Evolutionary conservation across 2,329 filamentous ascomycete genomes (phyloP).

Genomic region (Lachnellula willkommii): DNA sequence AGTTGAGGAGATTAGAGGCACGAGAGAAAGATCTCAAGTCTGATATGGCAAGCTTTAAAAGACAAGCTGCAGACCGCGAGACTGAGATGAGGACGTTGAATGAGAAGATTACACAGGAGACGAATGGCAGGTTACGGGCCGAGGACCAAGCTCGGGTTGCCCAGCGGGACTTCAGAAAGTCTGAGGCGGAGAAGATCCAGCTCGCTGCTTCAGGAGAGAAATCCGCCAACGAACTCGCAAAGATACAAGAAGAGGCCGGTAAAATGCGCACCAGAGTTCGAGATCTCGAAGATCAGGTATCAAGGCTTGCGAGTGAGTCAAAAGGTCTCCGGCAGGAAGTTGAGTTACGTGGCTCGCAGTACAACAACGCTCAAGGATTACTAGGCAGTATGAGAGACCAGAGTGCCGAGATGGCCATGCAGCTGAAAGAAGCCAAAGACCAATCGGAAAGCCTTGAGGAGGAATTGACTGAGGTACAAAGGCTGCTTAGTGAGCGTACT

Average conservation of each 20-base stretch:
- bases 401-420: conserved; percentile 77
- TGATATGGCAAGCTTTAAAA: conserved; percentile 66
- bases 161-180: conserved; percentile 70
- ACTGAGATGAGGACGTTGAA: conserved; percentile 71
- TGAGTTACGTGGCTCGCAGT: conserved; percentile 78
- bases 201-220: conserved; percentile 69
- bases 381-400: conserved; percentile 93
- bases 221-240: conserved; percentile 61
- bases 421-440: conserved; percentile 82
- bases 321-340: conserved; percentile 69
- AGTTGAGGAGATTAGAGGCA: conserved; percentile 72
- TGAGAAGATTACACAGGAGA: conserved; percentile 73
- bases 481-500: conserved; percentile 78
- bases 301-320: conserved; percentile 63
- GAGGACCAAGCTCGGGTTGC: conserved; percentile 74
- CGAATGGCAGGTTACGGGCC: conserved; percentile 61
- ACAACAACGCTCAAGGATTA: conserved; percentile 76
- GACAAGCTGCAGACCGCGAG: conserved; percentile 68
- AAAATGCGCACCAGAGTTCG: conserved; percentile 56
- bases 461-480: conserved; percentile 82
- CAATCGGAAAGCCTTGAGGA: conserved; percentile 85
- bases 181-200: conserved; percentile 75
- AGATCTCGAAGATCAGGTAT: conserved; percentile 68
- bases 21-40: conserved; percentile 75
- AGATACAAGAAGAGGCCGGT: conserved; percentile 66